Conservation (phyloP, 768 basidiomycete species). For the Suillus paluster region DNA sequence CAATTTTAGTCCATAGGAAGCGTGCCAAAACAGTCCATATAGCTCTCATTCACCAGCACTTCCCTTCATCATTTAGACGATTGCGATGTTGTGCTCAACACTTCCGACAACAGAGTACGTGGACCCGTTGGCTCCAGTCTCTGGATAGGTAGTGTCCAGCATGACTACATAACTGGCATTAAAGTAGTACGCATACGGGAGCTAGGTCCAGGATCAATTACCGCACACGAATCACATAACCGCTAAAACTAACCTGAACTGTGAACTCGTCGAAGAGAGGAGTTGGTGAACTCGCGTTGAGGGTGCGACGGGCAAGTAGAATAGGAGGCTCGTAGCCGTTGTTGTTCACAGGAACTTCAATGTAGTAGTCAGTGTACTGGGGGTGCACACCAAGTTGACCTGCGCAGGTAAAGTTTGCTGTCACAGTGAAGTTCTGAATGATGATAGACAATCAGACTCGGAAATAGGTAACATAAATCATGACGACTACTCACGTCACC, state of each 20-base stretch:
- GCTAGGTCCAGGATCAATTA: constrained; percentile 20
- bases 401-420: constrained; percentile 31
- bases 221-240: not conserved
- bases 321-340: constrained; percentile 35
- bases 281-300: constrained; percentile 7
- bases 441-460: constrained; percentile 6
- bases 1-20: not conserved
- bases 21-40: not conserved
- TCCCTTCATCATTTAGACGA: constrained; percentile 3
- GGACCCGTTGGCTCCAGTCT: constrained; percentile 23
- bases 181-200: constrained; percentile 29
- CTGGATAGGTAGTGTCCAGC: constrained; percentile 27
- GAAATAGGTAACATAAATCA: not conserved
- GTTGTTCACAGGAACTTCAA: constrained; percentile 37
- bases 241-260: constrained; percentile 17
- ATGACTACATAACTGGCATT: constrained; percentile 26
- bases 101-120: constrained; percentile 29
- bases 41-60: not conserved
- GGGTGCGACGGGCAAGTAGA: constrained; percentile 28
- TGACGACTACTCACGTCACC: constrained; percentile 25
- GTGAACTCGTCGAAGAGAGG: constrained; percentile 20
- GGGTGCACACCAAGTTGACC: constrained; percentile 24
- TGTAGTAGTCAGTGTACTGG: constrained; percentile 36
- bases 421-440: constrained; percentile 25
- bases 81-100: constrained; percentile 15